Base-by-base conservation (phyloP, 345 rosid genomes). In the Rhizophora apiculata region DNA sequence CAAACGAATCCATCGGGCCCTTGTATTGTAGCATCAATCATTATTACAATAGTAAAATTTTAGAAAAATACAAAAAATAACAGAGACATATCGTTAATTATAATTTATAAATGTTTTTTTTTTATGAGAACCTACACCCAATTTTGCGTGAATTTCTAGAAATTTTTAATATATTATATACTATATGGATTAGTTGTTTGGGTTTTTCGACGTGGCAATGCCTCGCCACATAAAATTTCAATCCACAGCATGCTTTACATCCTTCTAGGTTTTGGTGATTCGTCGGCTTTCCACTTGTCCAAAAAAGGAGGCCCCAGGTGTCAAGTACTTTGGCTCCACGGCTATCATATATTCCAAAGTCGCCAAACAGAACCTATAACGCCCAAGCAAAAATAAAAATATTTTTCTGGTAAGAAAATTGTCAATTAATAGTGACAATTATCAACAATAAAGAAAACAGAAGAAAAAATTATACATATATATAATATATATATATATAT, bases 241-340 rank as follows among this genome's bases (percentile, higher is more conserved):
- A 24, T 21, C 36, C 13, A 8, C 18, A 30, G 13, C 52, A 21
- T 69, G 22, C 13, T 21, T n/a, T 30, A 20, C 46, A 46, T 11
- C 46, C 32, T 29, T 31, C n/a, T 27, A 11, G 36, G 30, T 7
- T 61, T 61, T 61, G 67, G 32, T 37, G 67, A 64, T 34, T 66
- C 60, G 52, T 53, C 68, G 39, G 29, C 8, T 63, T 51, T 34
- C 56, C 68, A 62, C 37, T 63, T 55, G 68, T 68, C 18, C 13
- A 8, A 26, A 54, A 7, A 0, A 6, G 2, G n/a, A 19, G 60
- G 54, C 37, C 24, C 66, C 56, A 36, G 37, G 62, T 73, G 43
- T 60, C 61, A 32, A 20, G 53, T 24, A 19, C 21, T 1, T 43
- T 11, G 24, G 9, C 34, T 19, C 16, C n/a, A 48, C 59, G 19